Percentiles rank a stretch among this genome's conserved stretches.
phyloP scores from a whole-genome alignment of 1,139 yeast species.

The Insectozyma bohioensis region DNA sequence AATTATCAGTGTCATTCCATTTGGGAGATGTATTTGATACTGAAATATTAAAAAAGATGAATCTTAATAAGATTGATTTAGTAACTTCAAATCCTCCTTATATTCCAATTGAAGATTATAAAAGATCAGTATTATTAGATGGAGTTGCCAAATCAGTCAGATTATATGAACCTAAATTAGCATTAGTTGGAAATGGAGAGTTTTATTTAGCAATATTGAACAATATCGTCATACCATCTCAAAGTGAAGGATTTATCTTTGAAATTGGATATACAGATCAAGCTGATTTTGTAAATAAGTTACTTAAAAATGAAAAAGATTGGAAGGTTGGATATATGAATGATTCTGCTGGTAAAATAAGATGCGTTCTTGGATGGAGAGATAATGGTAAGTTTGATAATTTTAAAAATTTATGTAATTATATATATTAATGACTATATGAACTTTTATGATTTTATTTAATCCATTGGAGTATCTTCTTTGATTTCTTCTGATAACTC shows the following conservation, averaged over 20 bases:
- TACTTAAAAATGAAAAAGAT: conserved; percentile 12
- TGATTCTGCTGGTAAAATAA: conserved; percentile 31
- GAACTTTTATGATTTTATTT: neutral
- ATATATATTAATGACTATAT: conserved; percentile 6
- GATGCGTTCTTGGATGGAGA: conserved; percentile 45
- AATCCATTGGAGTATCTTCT: conserved; percentile 2
- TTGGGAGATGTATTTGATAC: conserved; percentile 27
- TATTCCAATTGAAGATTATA: conserved; percentile 52
- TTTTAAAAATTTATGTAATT: conserved; percentile 12
- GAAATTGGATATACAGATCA: conserved; percentile 43
- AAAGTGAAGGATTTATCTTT: conserved; percentile 42
- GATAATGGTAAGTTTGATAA: conserved; percentile 7
- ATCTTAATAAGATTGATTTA: conserved; percentile 37
- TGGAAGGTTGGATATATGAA: conserved; percentile 30
- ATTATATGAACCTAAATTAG: conserved; percentile 70
- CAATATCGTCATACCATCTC: conserved; percentile 35
- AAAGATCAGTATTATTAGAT: conserved; percentile 23
- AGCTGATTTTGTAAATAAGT: conserved; percentile 23
- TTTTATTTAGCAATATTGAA: conserved; percentile 61
- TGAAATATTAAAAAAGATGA: conserved; percentile 7
- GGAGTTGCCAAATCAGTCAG: conserved; percentile 62
- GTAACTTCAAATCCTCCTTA: conserved; percentile 90
- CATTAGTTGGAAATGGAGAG: conserved; percentile 73
- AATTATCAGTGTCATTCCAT: conserved; percentile 12
- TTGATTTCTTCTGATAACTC: conserved; percentile 1